Evolutionary conservation across 371 early-diverging fungal species (phyloP), one percentile per base, ranked within the genome.

Genomic region (Syncephalastrum monosporum): DNA sequence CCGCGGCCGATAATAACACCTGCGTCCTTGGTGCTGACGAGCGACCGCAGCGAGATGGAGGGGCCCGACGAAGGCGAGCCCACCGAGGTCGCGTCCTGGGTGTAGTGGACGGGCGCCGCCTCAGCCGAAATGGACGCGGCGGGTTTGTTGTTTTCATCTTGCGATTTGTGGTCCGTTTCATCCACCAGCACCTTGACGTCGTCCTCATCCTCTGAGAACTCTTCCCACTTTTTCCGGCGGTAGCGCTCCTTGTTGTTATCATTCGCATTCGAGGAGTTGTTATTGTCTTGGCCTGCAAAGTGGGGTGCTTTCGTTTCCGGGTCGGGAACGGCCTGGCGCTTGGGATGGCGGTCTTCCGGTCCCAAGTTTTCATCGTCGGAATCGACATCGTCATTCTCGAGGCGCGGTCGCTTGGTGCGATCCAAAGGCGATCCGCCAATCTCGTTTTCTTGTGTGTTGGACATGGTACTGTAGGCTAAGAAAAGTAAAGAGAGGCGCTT

Each of bases 1-100:
- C 78, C 82, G 57, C 89, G 87, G 13, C 94, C 94, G 67, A 94
- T 92, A 56, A 92, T 83, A 10, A 93, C 81, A 56, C 86, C 92
- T 15, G 92, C 92, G 65, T 92, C 94, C 64, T 88, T 89, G 47
- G 90, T 87, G 38, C 86, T 79, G 8, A 94, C 85, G 33, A 94
- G 74, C 0, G 92, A 87, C 5, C 93, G 84, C 67, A 92, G 64
- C 0, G 85, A 63, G 6, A 75, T 61, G n/a, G 53, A 49, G 49
- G 42, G 24, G 10, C 45, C 59, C 38, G 38, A 33, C 6, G 38
- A 33, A 33, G 38, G 38, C 6, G 38, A 33, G 8, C 38, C 38
- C 38, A 33, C 38, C 0, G 38, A 29, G 21, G 42, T 3, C 33
- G 33, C 14, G n/a, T 50, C 12, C 21, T 50, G 42, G 45, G 13